Evolutionary conservation across 306 rosid species (phyloP), one percentile per base, ranked within the genome.

Genomic region (Fagus sylvatica): DNA sequence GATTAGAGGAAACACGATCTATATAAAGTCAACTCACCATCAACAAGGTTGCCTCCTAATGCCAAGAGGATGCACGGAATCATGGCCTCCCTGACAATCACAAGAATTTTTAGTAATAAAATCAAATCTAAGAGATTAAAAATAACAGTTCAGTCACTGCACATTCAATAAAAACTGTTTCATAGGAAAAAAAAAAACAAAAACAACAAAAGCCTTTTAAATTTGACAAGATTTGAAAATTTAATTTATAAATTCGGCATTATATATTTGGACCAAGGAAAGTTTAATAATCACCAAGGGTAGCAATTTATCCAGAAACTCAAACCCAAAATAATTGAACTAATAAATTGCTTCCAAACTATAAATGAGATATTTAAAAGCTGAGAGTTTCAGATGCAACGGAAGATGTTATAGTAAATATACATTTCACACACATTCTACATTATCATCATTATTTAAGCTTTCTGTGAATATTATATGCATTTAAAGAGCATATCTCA

Each of bases 21-120:
- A 11, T 37, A 66, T 7, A 76, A 75, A 40, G 80, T 46, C 78
- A 85, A 78, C 85, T 88, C 82, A 96, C 99, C 99, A 60, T 96
- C 93, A 11, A 96, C 79, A 75, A 96, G 98, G 87, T 91, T 96
- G 72, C 99, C 98, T 75, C 99, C 99, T 74, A 96, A 79, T 43
- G 99, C 99, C 90, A 96, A 82, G 72, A 96, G 88, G 84, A 96
- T 96, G 92, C 98, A 96, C 8, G 99, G 99, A 86, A 96, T 91
- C 99, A 96, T 96, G 65, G 99, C 99, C 78, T 88, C 98, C 93
- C 99, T 96, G 93, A 83, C 46, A 80, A 91, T 10, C 72, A 83
- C 55, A 83, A 75, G 39, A 60, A 78, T 55, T 76, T 56, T 89
- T 71, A 87, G 81, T 32, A 39, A 66, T 66, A 66, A 37, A 37